Evolutionary conservation across 352 stramenopile species (phyloP).

Genomic region (Peronospora belbahrii): DNA sequence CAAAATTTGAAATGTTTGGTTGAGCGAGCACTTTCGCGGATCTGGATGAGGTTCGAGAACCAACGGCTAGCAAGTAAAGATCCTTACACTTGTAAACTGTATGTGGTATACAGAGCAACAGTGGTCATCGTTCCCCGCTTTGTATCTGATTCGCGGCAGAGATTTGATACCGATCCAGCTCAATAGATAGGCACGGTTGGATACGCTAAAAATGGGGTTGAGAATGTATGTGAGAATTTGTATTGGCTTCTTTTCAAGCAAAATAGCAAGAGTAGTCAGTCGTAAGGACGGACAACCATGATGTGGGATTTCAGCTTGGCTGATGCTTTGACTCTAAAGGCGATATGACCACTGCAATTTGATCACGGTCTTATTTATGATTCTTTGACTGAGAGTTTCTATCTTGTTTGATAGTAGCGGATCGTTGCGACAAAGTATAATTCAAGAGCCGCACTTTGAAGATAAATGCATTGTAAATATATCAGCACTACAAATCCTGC

Average conservation of each 20-base stretch:
- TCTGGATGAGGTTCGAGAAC: constrained; percentile 7
- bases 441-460: no score
- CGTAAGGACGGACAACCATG: no score
- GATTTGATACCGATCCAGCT: constrained; percentile 15
- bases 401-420: no score
- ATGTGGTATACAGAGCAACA: constrained; percentile 30
- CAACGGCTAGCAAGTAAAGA: constrained; percentile 21
- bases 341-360: no score
- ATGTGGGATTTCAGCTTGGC: no score
- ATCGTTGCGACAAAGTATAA: no score
- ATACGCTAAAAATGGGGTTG: constrained; percentile 9
- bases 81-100: constrained; percentile 22
- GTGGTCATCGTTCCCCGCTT: constrained; percentile 14
- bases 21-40: not conserved
- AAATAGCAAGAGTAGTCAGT: not conserved
- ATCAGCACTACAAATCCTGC: no score
- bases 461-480: no score
- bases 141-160: constrained; percentile 18
- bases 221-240: constrained; percentile 11
- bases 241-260: constrained; percentile 18
- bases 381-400: no score
- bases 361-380: no score
- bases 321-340: no score
- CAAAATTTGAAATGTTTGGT: constrained; percentile 58
- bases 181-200: constrained; percentile 3